Conservation (phyloP, 2,329 filamentous ascomycete species). For the Talaromyces atroroseus region DNA sequence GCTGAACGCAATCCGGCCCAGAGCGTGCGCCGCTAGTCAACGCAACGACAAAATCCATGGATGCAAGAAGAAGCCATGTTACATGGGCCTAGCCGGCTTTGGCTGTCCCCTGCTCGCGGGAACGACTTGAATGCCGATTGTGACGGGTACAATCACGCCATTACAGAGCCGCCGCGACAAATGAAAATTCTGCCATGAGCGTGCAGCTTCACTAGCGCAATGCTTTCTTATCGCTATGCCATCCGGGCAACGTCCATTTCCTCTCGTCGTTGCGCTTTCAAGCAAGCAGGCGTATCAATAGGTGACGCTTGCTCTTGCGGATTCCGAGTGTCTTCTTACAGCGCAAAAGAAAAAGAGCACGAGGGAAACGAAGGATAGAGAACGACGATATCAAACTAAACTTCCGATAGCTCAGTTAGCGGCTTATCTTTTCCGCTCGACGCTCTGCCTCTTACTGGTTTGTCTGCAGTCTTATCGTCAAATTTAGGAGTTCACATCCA, state of each 20-base stretch:
- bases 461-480: background rate
- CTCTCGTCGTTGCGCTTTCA: background rate
- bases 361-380: background rate
- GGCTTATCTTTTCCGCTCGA: too few species aligned
- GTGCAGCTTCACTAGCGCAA: too few species aligned
- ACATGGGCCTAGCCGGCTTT: constrained; percentile 5
- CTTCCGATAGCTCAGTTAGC: too few species aligned
- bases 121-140: background rate
- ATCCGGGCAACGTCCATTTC: background rate
- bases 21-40: constrained; percentile 4
- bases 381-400: background rate
- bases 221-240: background rate
- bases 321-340: background rate
- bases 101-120: background rate
- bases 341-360: background rate
- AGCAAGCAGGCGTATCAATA: background rate
- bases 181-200: background rate
- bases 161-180: background rate
- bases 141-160: constrained; percentile 10
- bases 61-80: background rate
- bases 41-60: background rate
- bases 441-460: background rate
- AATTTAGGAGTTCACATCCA: background rate
- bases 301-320: background rate
- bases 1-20: constrained; percentile 2